Evolutionary conservation across 208 protist genomes (phyloP).

Genomic region (Trypanosoma avium): DNA sequence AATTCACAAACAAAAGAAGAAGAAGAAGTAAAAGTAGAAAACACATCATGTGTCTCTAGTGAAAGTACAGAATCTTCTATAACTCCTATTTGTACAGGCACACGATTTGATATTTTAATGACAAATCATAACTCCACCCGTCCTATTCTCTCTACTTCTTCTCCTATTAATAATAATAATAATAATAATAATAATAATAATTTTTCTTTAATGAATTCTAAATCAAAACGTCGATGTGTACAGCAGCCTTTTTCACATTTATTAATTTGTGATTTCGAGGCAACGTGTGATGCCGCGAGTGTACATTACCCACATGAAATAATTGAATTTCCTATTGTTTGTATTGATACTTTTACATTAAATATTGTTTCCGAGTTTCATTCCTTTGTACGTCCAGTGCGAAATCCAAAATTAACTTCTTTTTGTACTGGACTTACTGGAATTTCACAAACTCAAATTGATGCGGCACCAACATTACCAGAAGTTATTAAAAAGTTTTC

Average conservation of each 20-base stretch:
- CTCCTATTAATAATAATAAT: neutral
- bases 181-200: neutral
- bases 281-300: constrained; percentile 77
- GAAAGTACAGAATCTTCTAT: no score
- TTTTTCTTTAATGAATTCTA: constrained; percentile 29
- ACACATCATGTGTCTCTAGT: no score
- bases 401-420: constrained; percentile 68
- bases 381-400: constrained; percentile 86
- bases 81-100: no score
- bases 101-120: no score
- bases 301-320: constrained; percentile 92
- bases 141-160: neutral
- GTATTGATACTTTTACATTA: constrained; percentile 72
- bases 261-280: constrained; percentile 92
- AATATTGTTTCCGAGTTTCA: constrained; percentile 85
- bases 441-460: constrained; percentile 92
- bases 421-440: constrained; percentile 96
- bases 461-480: constrained; percentile 63
- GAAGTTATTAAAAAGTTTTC: constrained; percentile 63
- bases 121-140: no score
- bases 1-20: no score
- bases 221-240: constrained; percentile 36
- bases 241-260: constrained; percentile 89
- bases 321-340: constrained; percentile 95
- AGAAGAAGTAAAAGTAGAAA: no score